These are phyloP conservation scores for Alloascoidea africana DNA, from an alignment of 805 yeast genomes.

Conservation along the genomic window DNA sequence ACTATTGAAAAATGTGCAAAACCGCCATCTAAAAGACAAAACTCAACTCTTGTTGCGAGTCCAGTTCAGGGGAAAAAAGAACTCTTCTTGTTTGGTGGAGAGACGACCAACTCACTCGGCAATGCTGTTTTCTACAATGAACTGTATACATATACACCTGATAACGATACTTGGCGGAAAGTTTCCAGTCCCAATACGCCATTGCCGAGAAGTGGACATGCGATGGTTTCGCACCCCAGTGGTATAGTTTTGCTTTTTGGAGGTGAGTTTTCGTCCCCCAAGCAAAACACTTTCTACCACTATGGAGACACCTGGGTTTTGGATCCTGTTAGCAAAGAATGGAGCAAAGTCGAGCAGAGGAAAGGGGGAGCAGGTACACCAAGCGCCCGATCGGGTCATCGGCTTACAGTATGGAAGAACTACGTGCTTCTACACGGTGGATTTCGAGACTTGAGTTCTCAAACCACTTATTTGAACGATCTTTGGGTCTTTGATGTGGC, in stretches of 20 bases:
- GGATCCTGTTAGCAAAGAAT: constrained; percentile 72
- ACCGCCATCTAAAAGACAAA: constrained; percentile 55
- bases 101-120: constrained; percentile 32
- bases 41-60: constrained; percentile 58
- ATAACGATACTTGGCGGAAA: constrained; percentile 69
- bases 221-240: constrained; percentile 85
- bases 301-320: constrained; percentile 93
- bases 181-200: constrained; percentile 77
- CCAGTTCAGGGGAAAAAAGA: constrained; percentile 69
- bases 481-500: constrained; percentile 88
- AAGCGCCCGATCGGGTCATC: constrained; percentile 80
- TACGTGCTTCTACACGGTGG: constrained; percentile 81
- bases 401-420: constrained; percentile 87
- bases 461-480: constrained; percentile 73
- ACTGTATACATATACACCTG: constrained; percentile 54
- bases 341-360: constrained; percentile 74
- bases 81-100: constrained; percentile 84
- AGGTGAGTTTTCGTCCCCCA: constrained; percentile 94
- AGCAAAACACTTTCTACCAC: constrained; percentile 90
- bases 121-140: constrained; percentile 70
- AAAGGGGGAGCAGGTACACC: constrained; percentile 48
- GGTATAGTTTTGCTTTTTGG: constrained; percentile 83
- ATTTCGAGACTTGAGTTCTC: constrained; percentile 74
- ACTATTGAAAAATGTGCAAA: constrained; percentile 37
- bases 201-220: constrained; percentile 84